These are phyloP conservation scores for Lactarius deliciosus DNA, from an alignment of 768 basidiomycete species.

Conservation along the genomic window DNA sequence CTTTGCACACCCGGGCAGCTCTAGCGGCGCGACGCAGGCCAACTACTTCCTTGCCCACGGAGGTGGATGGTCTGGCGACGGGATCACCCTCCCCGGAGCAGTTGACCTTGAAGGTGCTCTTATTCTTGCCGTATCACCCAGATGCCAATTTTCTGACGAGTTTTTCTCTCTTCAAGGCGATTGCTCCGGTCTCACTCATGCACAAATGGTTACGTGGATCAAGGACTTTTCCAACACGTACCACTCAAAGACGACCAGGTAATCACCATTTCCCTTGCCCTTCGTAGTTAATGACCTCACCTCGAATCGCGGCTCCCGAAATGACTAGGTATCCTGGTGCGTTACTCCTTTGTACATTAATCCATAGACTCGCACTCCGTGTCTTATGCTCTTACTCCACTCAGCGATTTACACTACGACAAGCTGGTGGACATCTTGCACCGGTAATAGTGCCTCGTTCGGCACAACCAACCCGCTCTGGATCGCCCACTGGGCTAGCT, in stretches of 20 bases:
- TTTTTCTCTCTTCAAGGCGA: slow-evolving; percentile 41
- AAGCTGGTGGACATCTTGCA: slow-evolving; percentile 68
- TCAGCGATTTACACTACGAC: slow-evolving; percentile 63
- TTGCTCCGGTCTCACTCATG: slow-evolving; percentile 54
- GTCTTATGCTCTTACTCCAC: background rate
- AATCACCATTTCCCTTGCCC: slow-evolving; percentile 19
- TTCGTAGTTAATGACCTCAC: background rate
- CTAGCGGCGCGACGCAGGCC: slow-evolving; percentile 59
- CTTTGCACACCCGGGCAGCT: slow-evolving; percentile 54
- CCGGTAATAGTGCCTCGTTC: slow-evolving; percentile 56
- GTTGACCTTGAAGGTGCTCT: slow-evolving; percentile 13
- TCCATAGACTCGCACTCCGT: background rate
- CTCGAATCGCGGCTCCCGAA: slow-evolving; percentile 29
- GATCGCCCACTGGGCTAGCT: slow-evolving; percentile 55
- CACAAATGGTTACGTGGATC: slow-evolving; percentile 63
- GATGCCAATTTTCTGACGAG: background rate
- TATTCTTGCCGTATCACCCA: no score
- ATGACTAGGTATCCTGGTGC: slow-evolving; percentile 41
- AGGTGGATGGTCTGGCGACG: slow-evolving; percentile 10
- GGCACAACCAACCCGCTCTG: slow-evolving; percentile 54
- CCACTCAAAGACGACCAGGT: slow-evolving; percentile 48
- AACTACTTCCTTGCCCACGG: slow-evolving; percentile 54
- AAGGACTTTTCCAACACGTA: slow-evolving; percentile 58
- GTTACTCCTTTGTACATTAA: slow-evolving; percentile 7
- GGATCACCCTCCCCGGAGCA: slow-evolving; percentile 2